phyloP scores from a whole-genome alignment of 140 eudicot genomes.

The Stevia rebaudiana region DNA sequence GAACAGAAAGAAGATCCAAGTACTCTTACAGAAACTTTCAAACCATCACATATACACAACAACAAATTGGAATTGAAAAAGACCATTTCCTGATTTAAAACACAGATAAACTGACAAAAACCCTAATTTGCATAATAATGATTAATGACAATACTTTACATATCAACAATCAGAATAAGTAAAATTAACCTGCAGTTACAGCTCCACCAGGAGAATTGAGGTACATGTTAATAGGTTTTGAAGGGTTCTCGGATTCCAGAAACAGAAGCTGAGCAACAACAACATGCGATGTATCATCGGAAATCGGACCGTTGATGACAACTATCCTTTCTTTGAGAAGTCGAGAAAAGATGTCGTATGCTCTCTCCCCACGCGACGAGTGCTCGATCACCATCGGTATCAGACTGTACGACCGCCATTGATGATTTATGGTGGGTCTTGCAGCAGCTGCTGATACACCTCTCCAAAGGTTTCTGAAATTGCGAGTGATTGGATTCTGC shows the following conservation, averaged over 20 bases:
- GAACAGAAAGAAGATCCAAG: neutral
- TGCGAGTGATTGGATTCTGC: constrained; percentile 30
- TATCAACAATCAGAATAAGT: neutral
- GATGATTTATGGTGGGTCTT: constrained; percentile 16
- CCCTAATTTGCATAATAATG: constrained; percentile 9
- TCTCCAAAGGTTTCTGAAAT: constrained; percentile 14
- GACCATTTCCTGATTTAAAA: neutral
- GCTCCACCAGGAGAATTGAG: constrained; percentile 90
- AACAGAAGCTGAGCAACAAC: constrained; percentile 88
- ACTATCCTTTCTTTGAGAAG: constrained; percentile 75
- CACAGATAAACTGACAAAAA: neutral
- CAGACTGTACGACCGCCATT: constrained; percentile 40
- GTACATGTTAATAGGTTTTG: constrained; percentile 82
- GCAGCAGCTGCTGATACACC: neutral
- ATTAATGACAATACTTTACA: neutral
- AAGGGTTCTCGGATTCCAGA: constrained; percentile 85
- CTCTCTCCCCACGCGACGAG: constrained; percentile 81
- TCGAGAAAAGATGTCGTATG: constrained; percentile 89
- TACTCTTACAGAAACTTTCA: neutral
- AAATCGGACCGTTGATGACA: constrained; percentile 79
- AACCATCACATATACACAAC: neutral
- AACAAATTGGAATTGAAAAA: neutral
- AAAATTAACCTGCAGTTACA: constrained; percentile 59
- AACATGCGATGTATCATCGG: constrained; percentile 78
- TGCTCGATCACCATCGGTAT: constrained; percentile 93